Conservation (phyloP, 2,329 filamentous ascomycete genomes). For the Paramyrothecium roridum region DNA sequence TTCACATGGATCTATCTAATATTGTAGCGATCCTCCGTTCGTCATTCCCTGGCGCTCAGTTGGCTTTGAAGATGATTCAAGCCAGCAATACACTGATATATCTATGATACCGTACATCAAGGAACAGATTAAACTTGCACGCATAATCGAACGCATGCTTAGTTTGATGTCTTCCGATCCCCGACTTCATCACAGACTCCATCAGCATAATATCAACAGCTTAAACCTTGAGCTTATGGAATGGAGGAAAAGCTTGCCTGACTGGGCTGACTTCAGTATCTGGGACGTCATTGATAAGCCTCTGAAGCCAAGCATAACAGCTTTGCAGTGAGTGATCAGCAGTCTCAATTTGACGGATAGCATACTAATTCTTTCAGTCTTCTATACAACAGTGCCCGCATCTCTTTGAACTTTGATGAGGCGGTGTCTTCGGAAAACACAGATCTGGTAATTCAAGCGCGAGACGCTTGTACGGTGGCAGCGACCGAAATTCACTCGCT, state of each 20-base stretch:
- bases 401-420: conserved; percentile 18
- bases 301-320: conserved; percentile 11
- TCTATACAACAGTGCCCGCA: conserved; percentile 17
- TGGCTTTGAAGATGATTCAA: conserved; percentile 11
- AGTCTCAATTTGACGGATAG: no score
- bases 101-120: conserved; percentile 14
- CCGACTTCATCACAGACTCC: conserved; percentile 3
- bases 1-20: no score
- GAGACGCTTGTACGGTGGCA: conserved; percentile 10
- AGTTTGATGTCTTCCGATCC: conserved; percentile 7
- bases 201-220: conserved; percentile 6
- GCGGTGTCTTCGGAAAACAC: conserved; percentile 4
- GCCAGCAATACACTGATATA: conserved; percentile 4
- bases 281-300: conserved; percentile 14
- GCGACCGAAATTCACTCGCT: conserved; percentile 16
- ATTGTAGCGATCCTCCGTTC: conserved; percentile 13
- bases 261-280: conserved; percentile 13
- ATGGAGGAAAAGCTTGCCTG: conserved; percentile 13
- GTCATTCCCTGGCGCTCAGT: conserved; percentile 17
- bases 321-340: conserved; percentile 14
- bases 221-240: conserved; percentile 15
- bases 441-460: neutral
- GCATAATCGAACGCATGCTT: conserved; percentile 16
- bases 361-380: conserved; percentile 2
- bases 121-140: conserved; percentile 14